Evolutionary conservation across 208 protist genomes (phyloP), one percentile per base, ranked within the genome.

Genomic region (Entamoeba nuttalli): DNA sequence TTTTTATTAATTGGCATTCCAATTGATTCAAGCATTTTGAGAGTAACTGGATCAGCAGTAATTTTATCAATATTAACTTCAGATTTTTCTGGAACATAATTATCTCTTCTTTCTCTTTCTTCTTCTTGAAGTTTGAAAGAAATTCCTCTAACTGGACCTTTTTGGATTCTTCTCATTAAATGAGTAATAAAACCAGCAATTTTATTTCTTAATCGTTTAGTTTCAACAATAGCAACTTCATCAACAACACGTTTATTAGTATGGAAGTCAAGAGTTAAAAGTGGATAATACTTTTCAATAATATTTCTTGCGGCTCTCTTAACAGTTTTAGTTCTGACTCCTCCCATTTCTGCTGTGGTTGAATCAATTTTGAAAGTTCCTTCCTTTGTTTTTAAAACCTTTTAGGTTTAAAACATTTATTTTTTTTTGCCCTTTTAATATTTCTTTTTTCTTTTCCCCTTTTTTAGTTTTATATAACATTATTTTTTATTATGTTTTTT

Each of bases 81-180:
- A 69, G 98, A 99, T 73, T 98, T 97, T 94, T 98, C 98, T 96
- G 99, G 99, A 94, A 99, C 98, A 97, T 98, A 99, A 98, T 99
- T 99, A 98, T 99, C 99, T 96, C 99, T 98, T 96, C 98, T 98
- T 98, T 99, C 99, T 96, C 99, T 98, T 98, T 99, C 99, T 98
- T 99, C 99, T 98, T 99, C 99, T 98, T 99, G 99, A 15, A 99
- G 98, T 98, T 99, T 99, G 96, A 99, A 98, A 94, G 99, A 99
- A 97, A 99, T 99, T 96, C 99, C 99, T 96, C 98, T 98, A 69
- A 99, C 99, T 94, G 99, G 99, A 95, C 98, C 97, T 21, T 96
- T 96, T 94, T 98, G 97, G 73, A 99, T 99, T 96, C 99, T 97
- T 97, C 98, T 98, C 98, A 99, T 99, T 96, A 99, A 98, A 97